Evolutionary conservation across 2,329 filamentous ascomycete species (phyloP), one percentile per base, ranked within the genome.

Genomic region (Ophiocordyceps camponoti-floridani): DNA sequence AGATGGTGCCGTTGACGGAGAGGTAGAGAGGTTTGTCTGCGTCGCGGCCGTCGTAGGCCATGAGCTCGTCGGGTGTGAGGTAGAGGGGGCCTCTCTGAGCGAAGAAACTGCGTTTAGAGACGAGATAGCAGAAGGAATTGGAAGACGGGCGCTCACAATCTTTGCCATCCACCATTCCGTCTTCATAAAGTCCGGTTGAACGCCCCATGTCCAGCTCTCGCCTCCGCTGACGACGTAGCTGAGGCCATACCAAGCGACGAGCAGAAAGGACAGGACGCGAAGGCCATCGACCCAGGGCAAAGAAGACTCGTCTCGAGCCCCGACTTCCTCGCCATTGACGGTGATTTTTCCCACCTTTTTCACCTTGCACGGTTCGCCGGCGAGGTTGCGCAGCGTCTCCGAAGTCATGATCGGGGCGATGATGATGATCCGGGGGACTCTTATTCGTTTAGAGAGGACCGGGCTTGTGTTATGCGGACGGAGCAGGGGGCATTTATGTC

Each of bases 1-100:
- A 91, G 63, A 93, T 84, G 47, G 77, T 84, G 56, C 83, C 81
- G 66, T 91, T 89, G 55, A 98, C 78, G 49, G 87, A 86, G 46
- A 98, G 74, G 67, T 94, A 94, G 59, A 96, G 77, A 7, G 91
- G 91, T 47, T 82, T 77, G 8, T 64, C 60, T 10, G 78, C 67
- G 62, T 94, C 79, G 47, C 67, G 72, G 64, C 91, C 93, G 64
- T 94, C 80, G 70, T 83, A 93, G 43, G 67, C 60, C 41, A 73
- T 61, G 43, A 98, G 79, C 60, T 95, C 71, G 18, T 70, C 67
- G 46, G 83, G 81, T 1, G 86, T 94, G 37, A 96, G 71, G 57
- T 73, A 66, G 43, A 84, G 49, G 13, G 85, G 83, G 2, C 70
- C 69, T 47, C 60, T 57, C 72, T 77, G 51, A 11, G 8, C 7